Percentiles rank a stretch among this genome's conserved stretches.
Evolutionary conservation across 352 stramenopile species (phyloP).

Genomic region (Pythium oligandrum): DNA sequence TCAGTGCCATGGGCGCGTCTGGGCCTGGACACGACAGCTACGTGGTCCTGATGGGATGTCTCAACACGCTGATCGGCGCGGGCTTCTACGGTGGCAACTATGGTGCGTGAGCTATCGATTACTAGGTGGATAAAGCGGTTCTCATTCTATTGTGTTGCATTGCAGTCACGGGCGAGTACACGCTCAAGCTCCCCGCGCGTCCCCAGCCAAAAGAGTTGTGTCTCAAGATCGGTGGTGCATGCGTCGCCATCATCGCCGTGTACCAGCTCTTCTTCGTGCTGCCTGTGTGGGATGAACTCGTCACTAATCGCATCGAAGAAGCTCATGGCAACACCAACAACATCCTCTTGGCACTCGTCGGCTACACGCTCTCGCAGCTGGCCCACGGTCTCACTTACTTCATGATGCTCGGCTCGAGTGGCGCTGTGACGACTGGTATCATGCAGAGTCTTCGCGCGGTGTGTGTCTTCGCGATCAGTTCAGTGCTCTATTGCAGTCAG

Average conservation of each 20-base stretch:
- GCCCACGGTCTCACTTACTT: slow-evolving; percentile 85
- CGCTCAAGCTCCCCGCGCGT: slow-evolving; percentile 68
- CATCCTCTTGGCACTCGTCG: slow-evolving; percentile 59
- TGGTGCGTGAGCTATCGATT: slow-evolving; percentile 15
- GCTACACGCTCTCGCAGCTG: slow-evolving; percentile 76
- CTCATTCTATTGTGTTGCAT: background rate
- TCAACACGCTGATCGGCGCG: slow-evolving; percentile 76
- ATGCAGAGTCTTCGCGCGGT: slow-evolving; percentile 86
- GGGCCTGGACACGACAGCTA: slow-evolving; percentile 52
- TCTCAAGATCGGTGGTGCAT: slow-evolving; percentile 71
- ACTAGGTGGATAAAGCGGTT: background rate
- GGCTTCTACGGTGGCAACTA: slow-evolving; percentile 87
- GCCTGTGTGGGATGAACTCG: slow-evolving; percentile 62
- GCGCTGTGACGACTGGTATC: slow-evolving; percentile 80
- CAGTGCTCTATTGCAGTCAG: slow-evolving; percentile 74
- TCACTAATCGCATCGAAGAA: slow-evolving; percentile 74
- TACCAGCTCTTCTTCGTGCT: slow-evolving; percentile 84
- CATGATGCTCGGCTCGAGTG: slow-evolving; percentile 73
- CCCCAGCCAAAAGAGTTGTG: slow-evolving; percentile 74
- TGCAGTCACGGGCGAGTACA: slow-evolving; percentile 74
- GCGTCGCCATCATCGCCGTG: slow-evolving; percentile 65
- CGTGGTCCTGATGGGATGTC: slow-evolving; percentile 79
- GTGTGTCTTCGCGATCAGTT: slow-evolving; percentile 82
- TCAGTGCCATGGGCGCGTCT: slow-evolving; percentile 73
- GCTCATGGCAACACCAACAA: slow-evolving; percentile 55